These are phyloP conservation scores for Phalaenopsis aphrodite DNA, from an alignment of 106 monocot species.

Conservation along the genomic window DNA sequence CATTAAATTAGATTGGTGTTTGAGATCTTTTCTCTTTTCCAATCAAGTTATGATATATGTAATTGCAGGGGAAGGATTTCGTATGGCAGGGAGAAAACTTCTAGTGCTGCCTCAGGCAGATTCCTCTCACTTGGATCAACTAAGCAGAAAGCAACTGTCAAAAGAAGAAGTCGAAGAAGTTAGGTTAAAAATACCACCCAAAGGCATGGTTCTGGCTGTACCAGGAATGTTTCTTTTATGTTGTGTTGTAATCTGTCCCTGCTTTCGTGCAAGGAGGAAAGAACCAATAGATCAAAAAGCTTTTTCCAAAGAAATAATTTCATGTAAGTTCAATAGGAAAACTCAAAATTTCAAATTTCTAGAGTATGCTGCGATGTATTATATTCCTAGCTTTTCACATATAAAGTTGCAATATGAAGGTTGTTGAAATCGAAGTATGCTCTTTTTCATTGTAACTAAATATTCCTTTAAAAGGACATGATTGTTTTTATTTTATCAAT, in stretches of 20 bases:
- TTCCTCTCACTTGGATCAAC: neutral
- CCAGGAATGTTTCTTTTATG: conserved; percentile 20
- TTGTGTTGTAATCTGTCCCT: conserved; percentile 17
- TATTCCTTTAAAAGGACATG: neutral
- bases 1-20: neutral
- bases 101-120: neutral
- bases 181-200: neutral
- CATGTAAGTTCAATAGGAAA: neutral
- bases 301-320: neutral
- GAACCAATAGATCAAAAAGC: conserved; percentile 10
- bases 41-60: neutral
- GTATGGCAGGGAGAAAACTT: conserved; percentile 11
- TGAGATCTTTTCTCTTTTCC: neutral
- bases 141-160: neutral
- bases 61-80: conserved; percentile 7
- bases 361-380: neutral
- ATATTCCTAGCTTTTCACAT: neutral
- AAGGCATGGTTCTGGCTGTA: conserved; percentile 3
- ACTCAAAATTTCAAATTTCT: neutral
- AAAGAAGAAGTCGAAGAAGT: conserved; percentile 1
- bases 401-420: neutral
- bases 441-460: neutral
- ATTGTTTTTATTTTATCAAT: neutral
- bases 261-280: conserved; percentile 23
- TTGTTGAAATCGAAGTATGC: neutral